A percentile compares a stretch with the other conserved stretches of the same genome.
Evolutionary conservation across 75 land plant genomes (phyloP).

Genomic region (Gnetum montanum): DNA sequence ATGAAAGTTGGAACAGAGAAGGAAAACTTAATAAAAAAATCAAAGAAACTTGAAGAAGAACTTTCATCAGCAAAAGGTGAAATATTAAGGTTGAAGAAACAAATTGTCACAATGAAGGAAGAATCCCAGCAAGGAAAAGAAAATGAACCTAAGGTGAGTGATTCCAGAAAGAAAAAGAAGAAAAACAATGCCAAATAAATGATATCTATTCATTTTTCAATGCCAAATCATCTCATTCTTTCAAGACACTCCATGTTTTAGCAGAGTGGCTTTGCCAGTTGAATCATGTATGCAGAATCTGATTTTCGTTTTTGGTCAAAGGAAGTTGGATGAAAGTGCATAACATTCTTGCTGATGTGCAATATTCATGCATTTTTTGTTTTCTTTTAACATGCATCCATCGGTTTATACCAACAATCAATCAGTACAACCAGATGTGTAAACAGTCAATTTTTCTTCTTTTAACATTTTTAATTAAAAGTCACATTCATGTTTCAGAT

Average conservation of each 20-base stretch:
- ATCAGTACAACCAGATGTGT: too few species aligned
- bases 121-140: slow-evolving; percentile 7
- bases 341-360: too few species aligned
- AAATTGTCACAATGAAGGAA: slow-evolving; percentile 12
- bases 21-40: slow-evolving; percentile 28
- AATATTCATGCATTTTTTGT: too few species aligned
- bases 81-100: slow-evolving; percentile 40
- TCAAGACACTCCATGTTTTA: neutral
- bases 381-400: too few species aligned
- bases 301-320: too few species aligned
- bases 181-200: neutral
- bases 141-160: neutral
- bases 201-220: neutral
- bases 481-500: too few species aligned
- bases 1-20: slow-evolving; percentile 51
- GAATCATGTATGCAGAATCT: too few species aligned
- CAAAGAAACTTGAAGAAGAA: slow-evolving; percentile 58
- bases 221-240: too few species aligned
- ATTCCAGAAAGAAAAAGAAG: neutral
- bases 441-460: too few species aligned
- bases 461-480: too few species aligned
- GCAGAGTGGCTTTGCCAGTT: neutral
- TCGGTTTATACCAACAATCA: too few species aligned
- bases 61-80: slow-evolving; percentile 66
- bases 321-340: too few species aligned